phyloP scores from a whole-genome alignment of 2,329 filamentous ascomycete species.

The Ustilaginoidea virens region DNA sequence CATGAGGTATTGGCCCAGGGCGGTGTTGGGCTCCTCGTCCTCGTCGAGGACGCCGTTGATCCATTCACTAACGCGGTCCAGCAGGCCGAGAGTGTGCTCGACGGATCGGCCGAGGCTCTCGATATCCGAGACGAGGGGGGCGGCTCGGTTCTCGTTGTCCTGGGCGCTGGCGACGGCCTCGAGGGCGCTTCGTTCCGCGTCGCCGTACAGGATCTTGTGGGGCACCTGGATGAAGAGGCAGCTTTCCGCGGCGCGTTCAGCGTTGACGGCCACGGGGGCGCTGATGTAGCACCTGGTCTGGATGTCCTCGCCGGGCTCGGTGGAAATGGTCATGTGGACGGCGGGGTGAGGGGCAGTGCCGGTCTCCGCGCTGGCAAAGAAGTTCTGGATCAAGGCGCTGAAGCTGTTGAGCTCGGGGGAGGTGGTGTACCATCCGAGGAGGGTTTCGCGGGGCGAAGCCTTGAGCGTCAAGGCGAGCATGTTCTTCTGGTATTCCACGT shows the following conservation, averaged over 20 bases:
- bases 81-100: constrained; percentile 74
- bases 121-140: constrained; percentile 70
- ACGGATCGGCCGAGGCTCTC: constrained; percentile 76
- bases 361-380: constrained; percentile 92
- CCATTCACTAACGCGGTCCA: constrained; percentile 84
- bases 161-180: constrained; percentile 75
- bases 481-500: constrained; percentile 99
- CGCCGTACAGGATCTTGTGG: constrained; percentile 81
- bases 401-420: constrained; percentile 96
- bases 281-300: constrained; percentile 90
- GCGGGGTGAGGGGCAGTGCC: constrained; percentile 97
- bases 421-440: constrained; percentile 98
- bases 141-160: constrained; percentile 58
- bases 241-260: constrained; percentile 87
- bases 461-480: constrained; percentile 93
- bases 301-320: constrained; percentile 74
- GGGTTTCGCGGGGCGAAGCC: constrained; percentile 81
- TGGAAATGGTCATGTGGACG: constrained; percentile 89
- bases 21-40: constrained; percentile 76
- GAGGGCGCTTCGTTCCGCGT: constrained; percentile 50
- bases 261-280: constrained; percentile 84
- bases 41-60: constrained; percentile 91
- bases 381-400: constrained; percentile 94
- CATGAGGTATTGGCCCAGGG: constrained; percentile 87
- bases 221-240: constrained; percentile 97